Base-by-base conservation (phyloP, 1,284 basidiomycete genomes). In the Sporisorium sorghi region DNA sequence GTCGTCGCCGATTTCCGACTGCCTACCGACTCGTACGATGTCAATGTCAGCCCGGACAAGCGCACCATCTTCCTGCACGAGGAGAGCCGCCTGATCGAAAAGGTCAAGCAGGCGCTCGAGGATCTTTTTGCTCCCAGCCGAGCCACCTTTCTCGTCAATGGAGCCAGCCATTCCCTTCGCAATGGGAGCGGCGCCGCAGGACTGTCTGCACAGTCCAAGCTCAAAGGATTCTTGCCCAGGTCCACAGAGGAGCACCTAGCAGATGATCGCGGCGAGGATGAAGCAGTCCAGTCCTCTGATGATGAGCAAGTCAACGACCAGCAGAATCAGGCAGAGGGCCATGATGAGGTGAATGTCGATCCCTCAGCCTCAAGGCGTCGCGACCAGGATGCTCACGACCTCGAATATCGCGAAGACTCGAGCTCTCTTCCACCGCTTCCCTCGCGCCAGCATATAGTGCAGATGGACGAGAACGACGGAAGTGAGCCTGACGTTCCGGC, bases 21-120 rank as follows among this genome's bases (percentile, higher is more conserved):
- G 6, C 92, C 93, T 0, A 90, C 90, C 30, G 93, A 92, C 67
- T 88, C 90, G 1, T 94, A 92, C 79, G 97, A 99, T 82, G 90
- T 99, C 83, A 99, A 99, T 78, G 92, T 99, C 68, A 94, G 91
- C 75, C 96, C 97, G 0, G 97, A 99, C 86, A 99, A 99, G 84
- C 89, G 97, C 6, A 97, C 93, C 0, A 92, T 99, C 37, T 91
- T 97, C 58, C 84, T 99, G 11, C 94, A 98, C 81, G 91, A 91
- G 83, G 97, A 99, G 84, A 87, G 88, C 5, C 91, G 91, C 64
- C 85, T 99, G 7, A 88, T 98, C 1, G 87, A 90, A 23, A 66
- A 54, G 44, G 50, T 65, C 40, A 73, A 91, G 88, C 77, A 83
- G 5, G 87, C 87, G 1, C 86, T 93, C 5, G 91, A 93, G 70